phyloP scores from a whole-genome alignment of 139 green algal species.

The Micractinium conductrix region DNA sequence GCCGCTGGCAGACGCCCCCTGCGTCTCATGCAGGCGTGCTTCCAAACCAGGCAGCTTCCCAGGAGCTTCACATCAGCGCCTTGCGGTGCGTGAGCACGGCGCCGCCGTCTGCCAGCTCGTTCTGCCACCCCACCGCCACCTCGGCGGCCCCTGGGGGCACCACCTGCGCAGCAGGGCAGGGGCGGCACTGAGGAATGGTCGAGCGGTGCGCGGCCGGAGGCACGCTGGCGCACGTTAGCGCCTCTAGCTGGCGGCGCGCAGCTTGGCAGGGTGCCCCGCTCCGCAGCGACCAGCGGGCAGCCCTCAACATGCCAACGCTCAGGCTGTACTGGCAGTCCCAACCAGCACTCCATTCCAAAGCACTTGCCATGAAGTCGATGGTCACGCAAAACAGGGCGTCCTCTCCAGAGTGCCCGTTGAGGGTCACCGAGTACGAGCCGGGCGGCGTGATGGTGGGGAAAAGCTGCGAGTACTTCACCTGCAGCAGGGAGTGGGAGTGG shows the following conservation, averaged over 20 bases:
- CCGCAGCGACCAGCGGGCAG: background rate
- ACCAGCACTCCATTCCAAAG: too few species aligned
- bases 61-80: background rate
- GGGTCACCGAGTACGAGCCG: conserved; percentile 19
- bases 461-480: conserved; percentile 20
- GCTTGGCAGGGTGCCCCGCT: background rate
- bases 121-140: conserved; percentile 4
- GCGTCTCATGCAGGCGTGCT: too few species aligned
- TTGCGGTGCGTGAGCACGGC: conserved; percentile 27
- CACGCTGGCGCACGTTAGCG: background rate
- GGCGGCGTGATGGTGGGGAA: conserved; percentile 27
- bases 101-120: background rate
- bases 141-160: background rate
- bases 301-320: background rate
- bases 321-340: background rate
- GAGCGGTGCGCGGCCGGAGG: background rate
- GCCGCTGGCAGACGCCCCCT: too few species aligned
- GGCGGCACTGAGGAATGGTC: background rate
- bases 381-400: conserved; percentile 24
- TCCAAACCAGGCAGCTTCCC: too few species aligned
- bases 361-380: conserved; percentile 9
- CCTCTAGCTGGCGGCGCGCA: too few species aligned
- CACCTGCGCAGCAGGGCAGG: background rate
- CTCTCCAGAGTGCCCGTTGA: background rate
- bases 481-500: background rate